Base-by-base conservation (phyloP, 805 yeast genomes). In the Pichia membranifaciens region DNA sequence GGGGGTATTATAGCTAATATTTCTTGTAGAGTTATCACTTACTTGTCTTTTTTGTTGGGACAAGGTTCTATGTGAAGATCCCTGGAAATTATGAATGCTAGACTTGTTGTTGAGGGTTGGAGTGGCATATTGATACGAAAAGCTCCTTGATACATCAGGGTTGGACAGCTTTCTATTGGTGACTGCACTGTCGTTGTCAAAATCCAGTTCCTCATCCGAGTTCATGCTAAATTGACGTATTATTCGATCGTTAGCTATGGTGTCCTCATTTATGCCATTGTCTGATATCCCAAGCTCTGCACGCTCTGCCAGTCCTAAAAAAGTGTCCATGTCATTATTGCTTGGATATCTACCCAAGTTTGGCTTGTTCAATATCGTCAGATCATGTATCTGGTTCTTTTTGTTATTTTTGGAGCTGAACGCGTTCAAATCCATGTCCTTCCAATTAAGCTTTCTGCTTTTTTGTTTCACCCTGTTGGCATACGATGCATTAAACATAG, bases 371-470 rank as follows among this genome's bases (percentile, higher is more conserved):
- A 63, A 43, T 12, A 63, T 59, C 5, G 64, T 61, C 21, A 36
- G 49, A 42, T 63, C 67, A 9, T 52, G 53, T 12, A 58, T 47
- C 32, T 53, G 35, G 13, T 35, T 17, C 8, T 43, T 35, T 16
- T 21, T n/a, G 18, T 36, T 29, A 16, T 48, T 52, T 15, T 41
- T 47, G 17, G 44, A 47, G 10, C 15, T 22, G 18, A 38, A 34
- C 2, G 28, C 25, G 32, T 16, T 28, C 22, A 31, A 36, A 35
- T 20, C 52, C 49, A 37, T 12, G 45, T 64, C 67, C 44, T 53
- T 58, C 68, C 68, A 64, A 37, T 64, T 63, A 23, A 59, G 49
- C 18, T 53, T 58, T 36, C 54, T 58, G 32, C 51, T 54, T 44
- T 61, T 60, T 44, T 58, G 63, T 38, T 50, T 54, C 51, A 52